Percentiles rank a stretch among this genome's conserved stretches.
Evolutionary conservation across 2,329 filamentous ascomycete genomes (phyloP).

Genomic region (Ceratocystiopsis brevicomis): DNA sequence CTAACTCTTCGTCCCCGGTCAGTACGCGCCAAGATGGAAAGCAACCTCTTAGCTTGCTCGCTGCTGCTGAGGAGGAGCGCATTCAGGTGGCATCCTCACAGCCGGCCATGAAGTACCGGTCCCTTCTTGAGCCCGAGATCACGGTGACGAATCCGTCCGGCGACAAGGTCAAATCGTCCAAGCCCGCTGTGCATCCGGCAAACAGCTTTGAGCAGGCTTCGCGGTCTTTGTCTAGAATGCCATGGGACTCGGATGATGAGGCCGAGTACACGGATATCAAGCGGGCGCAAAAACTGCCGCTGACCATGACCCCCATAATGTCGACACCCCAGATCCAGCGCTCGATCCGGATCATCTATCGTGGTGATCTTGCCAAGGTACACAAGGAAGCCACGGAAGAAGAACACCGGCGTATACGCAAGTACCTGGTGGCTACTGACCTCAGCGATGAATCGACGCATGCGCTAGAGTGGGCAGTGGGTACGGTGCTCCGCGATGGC

Average conservation of each 20-base stretch:
- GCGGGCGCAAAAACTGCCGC: conserved; percentile 65
- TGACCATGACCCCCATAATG: conserved; percentile 64
- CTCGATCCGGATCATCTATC: conserved; percentile 73
- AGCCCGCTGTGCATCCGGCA: conserved; percentile 52
- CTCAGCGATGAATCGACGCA: conserved; percentile 87
- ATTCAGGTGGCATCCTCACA: conserved; percentile 33
- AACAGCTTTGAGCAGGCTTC: conserved; percentile 64
- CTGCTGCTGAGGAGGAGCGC: conserved; percentile 58
- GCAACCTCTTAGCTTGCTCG: conserved; percentile 43
- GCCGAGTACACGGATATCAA: conserved; percentile 70
- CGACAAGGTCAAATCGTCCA: conserved; percentile 36
- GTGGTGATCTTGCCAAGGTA: conserved; percentile 65
- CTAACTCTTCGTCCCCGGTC: conserved; percentile 15
- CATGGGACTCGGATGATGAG: conserved; percentile 68
- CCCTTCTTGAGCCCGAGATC: conserved; percentile 48
- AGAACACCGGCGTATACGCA: conserved; percentile 59
- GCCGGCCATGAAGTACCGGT: conserved; percentile 27
- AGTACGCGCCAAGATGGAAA: conserved; percentile 15
- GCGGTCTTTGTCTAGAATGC: conserved; percentile 33
- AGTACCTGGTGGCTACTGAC: conserved; percentile 91
- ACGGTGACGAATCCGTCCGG: conserved; percentile 44
- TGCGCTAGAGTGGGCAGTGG: conserved; percentile 92
- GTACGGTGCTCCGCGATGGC: conserved; percentile 81
- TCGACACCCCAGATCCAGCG: conserved; percentile 60
- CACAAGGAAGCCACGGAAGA: conserved; percentile 54